Evolutionary conservation across 441 rosid species (phyloP).

Genomic region (Adansonia gregorii): DNA sequence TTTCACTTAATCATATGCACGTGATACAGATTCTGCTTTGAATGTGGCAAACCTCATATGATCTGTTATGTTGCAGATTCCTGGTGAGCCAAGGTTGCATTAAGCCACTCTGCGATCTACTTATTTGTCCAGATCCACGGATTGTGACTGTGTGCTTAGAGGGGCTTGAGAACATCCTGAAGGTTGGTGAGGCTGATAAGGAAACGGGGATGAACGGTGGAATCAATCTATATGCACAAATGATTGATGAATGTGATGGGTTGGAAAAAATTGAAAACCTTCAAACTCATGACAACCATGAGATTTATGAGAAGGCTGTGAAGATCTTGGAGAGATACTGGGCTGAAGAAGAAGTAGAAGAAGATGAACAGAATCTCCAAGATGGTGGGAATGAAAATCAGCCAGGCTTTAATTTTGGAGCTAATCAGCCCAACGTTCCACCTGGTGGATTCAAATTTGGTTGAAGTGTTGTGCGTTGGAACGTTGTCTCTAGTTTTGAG

Average conservation of each 20-base stretch:
- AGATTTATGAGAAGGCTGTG: conserved; percentile 65
- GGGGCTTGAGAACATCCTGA: conserved; percentile 71
- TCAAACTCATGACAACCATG: conserved; percentile 62
- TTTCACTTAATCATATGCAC: not conserved
- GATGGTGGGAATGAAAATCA: conserved; percentile 42
- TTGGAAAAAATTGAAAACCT: conserved; percentile 59
- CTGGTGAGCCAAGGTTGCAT: conserved; percentile 65
- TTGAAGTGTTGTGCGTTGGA: conserved; percentile 33
- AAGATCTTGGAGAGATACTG: conserved; percentile 64
- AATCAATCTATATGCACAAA: conserved; percentile 54
- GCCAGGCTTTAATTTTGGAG: conserved; percentile 47
- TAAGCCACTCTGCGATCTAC: conserved; percentile 66
- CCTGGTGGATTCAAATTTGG: conserved; percentile 62
- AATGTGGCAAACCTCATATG: conserved; percentile 11
- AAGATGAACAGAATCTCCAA: conserved; percentile 49
- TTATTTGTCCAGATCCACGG: conserved; percentile 63
- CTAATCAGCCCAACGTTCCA: conserved; percentile 44
- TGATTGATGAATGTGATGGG: conserved; percentile 61
- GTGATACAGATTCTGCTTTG: not conserved
- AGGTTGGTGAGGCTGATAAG: conserved; percentile 68
- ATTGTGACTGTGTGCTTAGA: conserved; percentile 69
- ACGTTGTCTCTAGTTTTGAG: conserved; percentile 29
- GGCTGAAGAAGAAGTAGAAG: conserved; percentile 56
- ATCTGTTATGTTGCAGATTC: conserved; percentile 42
- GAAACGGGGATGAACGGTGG: conserved; percentile 55